Conservation (phyloP, 805 yeast genomes). For the Kregervanrija pseudodelftensis region DNA sequence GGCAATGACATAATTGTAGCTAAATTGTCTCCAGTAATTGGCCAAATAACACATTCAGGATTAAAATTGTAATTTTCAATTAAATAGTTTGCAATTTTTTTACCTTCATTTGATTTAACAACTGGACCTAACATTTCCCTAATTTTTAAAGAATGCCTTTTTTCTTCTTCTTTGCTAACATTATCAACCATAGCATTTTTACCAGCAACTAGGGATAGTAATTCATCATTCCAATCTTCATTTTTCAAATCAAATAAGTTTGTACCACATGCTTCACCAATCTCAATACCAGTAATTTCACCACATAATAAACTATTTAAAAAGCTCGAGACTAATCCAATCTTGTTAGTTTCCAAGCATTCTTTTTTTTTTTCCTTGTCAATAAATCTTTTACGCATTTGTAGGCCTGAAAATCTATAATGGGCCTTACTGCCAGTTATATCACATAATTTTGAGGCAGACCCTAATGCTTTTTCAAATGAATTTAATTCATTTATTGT, state of each 20-base stretch:
- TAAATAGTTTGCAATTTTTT: conserved; percentile 54
- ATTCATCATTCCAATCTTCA: conserved; percentile 46
- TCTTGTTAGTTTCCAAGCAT: conserved; percentile 51
- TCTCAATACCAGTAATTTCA: conserved; percentile 56
- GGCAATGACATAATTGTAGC: conserved; percentile 86
- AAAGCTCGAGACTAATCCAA: conserved; percentile 74
- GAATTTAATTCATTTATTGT: conserved; percentile 60
- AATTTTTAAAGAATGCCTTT: conserved; percentile 33
- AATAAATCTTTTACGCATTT: conserved; percentile 55
- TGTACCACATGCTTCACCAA: conserved; percentile 92
- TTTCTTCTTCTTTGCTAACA: conserved; percentile 18
- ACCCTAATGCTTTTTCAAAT: conserved; percentile 59
- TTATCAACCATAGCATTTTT: conserved; percentile 38
- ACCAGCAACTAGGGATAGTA: conserved; percentile 50
- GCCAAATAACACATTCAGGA: conserved; percentile 49
- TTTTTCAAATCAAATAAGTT: conserved; percentile 69
- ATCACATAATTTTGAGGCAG: conserved; percentile 49
- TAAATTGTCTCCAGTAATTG: conserved; percentile 87
- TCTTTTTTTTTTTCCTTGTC: conserved; percentile 42
- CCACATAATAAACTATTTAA: conserved; percentile 68
- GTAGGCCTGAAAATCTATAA: conserved; percentile 88
- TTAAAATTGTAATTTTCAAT: conserved; percentile 57
- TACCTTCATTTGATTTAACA: conserved; percentile 41
- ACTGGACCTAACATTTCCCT: conserved; percentile 47
- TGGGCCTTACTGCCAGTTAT: conserved; percentile 85